These are phyloP conservation scores for Yamagishiella unicocca DNA, from an alignment of 139 green algal species.

Conservation along the genomic window DNA sequence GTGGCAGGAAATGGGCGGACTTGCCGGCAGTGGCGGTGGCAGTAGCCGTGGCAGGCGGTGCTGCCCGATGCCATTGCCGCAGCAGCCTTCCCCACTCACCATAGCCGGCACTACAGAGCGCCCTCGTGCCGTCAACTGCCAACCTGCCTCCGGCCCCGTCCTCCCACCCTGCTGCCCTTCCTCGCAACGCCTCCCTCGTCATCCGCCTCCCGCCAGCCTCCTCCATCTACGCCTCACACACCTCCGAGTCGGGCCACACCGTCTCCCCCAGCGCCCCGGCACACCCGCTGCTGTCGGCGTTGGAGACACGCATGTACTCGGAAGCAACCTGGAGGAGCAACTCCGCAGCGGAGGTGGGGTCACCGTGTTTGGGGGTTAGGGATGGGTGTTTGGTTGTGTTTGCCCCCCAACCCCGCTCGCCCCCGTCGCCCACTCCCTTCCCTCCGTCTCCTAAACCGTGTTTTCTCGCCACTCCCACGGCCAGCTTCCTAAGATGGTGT, in stretches of 20 bases:
- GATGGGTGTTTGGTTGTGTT: neutral
- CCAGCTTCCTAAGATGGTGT: no score
- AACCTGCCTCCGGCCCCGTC: no score
- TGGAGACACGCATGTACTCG: slow-evolving; percentile 19
- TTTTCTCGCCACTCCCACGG: no score
- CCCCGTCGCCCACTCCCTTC: neutral
- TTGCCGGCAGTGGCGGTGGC: no score
- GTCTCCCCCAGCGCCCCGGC: neutral
- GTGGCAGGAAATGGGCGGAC: no score
- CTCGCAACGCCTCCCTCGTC: neutral
- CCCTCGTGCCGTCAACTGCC: no score
- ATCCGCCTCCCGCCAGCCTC: neutral
- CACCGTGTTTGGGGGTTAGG: no score
- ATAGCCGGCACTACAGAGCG: no score
- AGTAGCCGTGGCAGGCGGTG: no score
- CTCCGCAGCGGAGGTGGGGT: slow-evolving; percentile 16
- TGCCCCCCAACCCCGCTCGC: neutral
- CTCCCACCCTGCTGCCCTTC: no score
- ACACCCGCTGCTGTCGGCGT: slow-evolving; percentile 33
- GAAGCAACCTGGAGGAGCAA: neutral
- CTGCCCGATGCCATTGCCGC: no score
- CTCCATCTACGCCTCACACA: neutral
- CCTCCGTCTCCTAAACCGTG: neutral
- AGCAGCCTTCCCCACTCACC: no score
- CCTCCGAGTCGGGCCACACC: neutral